Evolutionary conservation across 768 basidiomycete genomes (phyloP), one percentile per base, ranked within the genome.

Genomic region (Leucogyrophana mollusca): DNA sequence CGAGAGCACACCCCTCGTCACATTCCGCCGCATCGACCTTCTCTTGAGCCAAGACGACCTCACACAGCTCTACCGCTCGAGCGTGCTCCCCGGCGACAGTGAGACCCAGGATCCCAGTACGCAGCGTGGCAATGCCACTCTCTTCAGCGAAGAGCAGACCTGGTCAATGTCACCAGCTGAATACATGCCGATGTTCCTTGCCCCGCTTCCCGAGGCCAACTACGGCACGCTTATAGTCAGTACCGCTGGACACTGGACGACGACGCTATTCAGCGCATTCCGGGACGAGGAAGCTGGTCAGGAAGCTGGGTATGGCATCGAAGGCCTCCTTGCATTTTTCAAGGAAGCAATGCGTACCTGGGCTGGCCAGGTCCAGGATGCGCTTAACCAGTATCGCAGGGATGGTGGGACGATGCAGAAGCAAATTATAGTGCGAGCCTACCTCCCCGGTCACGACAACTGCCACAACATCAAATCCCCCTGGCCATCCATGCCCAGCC

Each of bases 171-270:
- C 77, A 1, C 73, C 79, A 3, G 56, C 65, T 1, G 76, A 79
- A 37, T 84, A 84, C 61, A 65, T 83, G 55, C 61, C 68, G 22
- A 53, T 73, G 14, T 78, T 86, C 62, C 60, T 76, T 9, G 60
- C 66, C 1, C 50, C 61, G 3, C 64, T 72, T 1, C 81, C 81
- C 3, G 53, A 70, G 16, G 73, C 59, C 5, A 77, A 80, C 51
- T 87, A 83, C 59, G 73, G 73, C 34, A 85, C 82, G 9, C 67
- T 87, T 60, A 56, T 87, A 46, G 74, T 79, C 21, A 82, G 74
- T 61, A 86, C 84, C 0, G 85, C 66, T 3, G 84, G 83, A 1
- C 85, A 86, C 58, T 87, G 85, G 85, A 85, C 82, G 2, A 77
- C 78, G 4, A 76, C 72, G 0, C 54, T 81, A 18, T 74, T 86